Evolutionary conservation across 352 stramenopile species (phyloP).

Genomic region (Globisporangium ultimum): DNA sequence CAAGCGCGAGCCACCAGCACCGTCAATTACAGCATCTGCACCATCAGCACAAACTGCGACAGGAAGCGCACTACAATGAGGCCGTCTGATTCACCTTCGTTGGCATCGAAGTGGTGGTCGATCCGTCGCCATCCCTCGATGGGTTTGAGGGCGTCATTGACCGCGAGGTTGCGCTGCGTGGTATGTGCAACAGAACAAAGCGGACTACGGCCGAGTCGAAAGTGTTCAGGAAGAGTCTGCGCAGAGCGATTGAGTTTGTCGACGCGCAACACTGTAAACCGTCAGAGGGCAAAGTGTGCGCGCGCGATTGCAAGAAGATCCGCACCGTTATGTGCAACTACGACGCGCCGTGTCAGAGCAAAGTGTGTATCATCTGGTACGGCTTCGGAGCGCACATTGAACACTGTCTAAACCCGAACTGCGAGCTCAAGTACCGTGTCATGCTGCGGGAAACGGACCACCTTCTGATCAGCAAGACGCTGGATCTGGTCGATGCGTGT

Average conservation of each 20-base stretch:
- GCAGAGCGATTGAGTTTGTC: slow-evolving; percentile 65
- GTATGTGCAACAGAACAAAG: slow-evolving; percentile 56
- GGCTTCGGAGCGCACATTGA: slow-evolving; percentile 67
- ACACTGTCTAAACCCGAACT: slow-evolving; percentile 53
- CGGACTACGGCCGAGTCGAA: slow-evolving; percentile 42
- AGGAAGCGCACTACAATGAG: slow-evolving; percentile 5
- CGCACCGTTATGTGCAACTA: slow-evolving; percentile 62
- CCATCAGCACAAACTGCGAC: neutral
- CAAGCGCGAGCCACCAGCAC: too few relatives aligned
- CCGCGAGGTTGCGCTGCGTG: slow-evolving; percentile 62
- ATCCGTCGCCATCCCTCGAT: slow-evolving; percentile 22
- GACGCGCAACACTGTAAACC: slow-evolving; percentile 59
- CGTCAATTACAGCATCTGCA: neutral
- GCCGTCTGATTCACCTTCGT: neutral
- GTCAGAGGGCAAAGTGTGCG: slow-evolving; percentile 37
- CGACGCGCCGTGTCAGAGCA: slow-evolving; percentile 59
- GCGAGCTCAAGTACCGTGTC: slow-evolving; percentile 68
- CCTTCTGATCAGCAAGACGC: slow-evolving; percentile 60
- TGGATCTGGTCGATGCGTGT: slow-evolving; percentile 31
- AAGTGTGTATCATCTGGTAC: slow-evolving; percentile 64
- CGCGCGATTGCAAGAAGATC: slow-evolving; percentile 51
- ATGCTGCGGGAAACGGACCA: slow-evolving; percentile 72
- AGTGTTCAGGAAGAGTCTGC: slow-evolving; percentile 66
- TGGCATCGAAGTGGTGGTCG: slow-evolving; percentile 10
- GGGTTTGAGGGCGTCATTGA: slow-evolving; percentile 44